Conservation (phyloP, 73 alveolate species). For the Uronychia setigera region DNA sequence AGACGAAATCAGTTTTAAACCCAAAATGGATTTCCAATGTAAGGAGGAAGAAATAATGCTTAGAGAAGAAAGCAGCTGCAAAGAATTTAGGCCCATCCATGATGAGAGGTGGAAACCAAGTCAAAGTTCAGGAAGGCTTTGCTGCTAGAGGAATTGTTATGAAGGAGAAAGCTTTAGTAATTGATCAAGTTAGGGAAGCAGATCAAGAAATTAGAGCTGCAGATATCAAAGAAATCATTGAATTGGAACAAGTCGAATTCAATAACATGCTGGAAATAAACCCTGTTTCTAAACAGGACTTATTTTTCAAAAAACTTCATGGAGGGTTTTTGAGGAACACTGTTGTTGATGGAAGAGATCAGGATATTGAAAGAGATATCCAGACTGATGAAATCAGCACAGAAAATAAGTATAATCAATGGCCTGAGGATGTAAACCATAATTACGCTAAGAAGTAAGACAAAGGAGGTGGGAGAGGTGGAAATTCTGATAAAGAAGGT, state of each 20-base stretch:
- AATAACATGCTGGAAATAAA: not conserved
- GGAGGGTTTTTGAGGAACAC: not conserved
- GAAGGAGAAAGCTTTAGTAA: not conserved
- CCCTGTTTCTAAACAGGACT: not conserved
- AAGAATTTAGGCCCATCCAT: not conserved
- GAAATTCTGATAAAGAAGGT: not conserved
- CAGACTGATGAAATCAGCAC: not conserved
- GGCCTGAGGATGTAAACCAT: slow-evolving; percentile 1
- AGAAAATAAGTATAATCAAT: not conserved
- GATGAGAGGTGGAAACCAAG: not conserved
- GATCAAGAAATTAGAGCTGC: not conserved
- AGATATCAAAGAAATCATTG: not conserved
- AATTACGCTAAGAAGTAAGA: not conserved
- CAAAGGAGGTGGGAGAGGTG: not conserved
- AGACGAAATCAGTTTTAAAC: not conserved
- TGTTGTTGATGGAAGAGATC: not conserved
- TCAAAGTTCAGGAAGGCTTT: not conserved
- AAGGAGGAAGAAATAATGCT: not conserved
- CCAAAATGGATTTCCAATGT: not conserved
- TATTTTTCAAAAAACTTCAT: not conserved
- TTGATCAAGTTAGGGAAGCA: not conserved
- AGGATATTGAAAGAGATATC: not conserved
- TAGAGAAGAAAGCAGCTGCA: not conserved
- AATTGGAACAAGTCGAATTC: not conserved
- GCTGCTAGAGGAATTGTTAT: not conserved